Evolutionary conservation across 345 rosid genomes (phyloP), one percentile per base, ranked within the genome.

Genomic region (Angophora floribunda): DNA sequence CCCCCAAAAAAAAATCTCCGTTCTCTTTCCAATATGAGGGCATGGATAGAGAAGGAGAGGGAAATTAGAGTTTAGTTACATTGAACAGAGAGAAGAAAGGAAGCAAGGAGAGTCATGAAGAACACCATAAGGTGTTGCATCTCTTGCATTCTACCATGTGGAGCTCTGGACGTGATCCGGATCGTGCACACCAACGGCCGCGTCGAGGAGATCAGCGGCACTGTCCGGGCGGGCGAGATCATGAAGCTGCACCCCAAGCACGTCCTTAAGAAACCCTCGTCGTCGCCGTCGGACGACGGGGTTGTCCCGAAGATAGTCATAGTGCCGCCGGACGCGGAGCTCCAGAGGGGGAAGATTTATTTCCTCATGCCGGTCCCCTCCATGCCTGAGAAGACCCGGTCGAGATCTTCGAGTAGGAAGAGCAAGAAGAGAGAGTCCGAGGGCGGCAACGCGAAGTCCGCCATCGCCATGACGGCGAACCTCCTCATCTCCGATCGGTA

Each of bases 81-180:
- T 75, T 75, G 82, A 75, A 44, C 41, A 49, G 26, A 41, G 82
- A 9, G 13, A 19, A 44, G 16, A 75, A 36, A 19, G 49, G 41
- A 75, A 75, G 49, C 49, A 10, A 75, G 82, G 82, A 75, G 26
- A 79, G 89, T 84, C 88, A 96, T 97, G 99, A 98, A 94, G 95
- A 95, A 93, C 91, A 92, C 97, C n/a, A 96, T 98, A 85, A 92
- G 98, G 87, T 98, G 99, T 51, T 96, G 99, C 90, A 97, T 98
- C 91, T 94, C 99, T 86, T 98, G 99, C 97, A 98, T 98, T 90
- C 94, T 97, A 36, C 99, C 99, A 9, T 98, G 99, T 65, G 99
- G 99, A 85, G 96, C 97, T 9, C 96, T 98, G 1, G 99, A 98
- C 90, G 99, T 98, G 88, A 94, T 98, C 88, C 94, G 99, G 3